phyloP scores from a whole-genome alignment of 257 asterid genomes.

The Marsdenia floribunda region DNA sequence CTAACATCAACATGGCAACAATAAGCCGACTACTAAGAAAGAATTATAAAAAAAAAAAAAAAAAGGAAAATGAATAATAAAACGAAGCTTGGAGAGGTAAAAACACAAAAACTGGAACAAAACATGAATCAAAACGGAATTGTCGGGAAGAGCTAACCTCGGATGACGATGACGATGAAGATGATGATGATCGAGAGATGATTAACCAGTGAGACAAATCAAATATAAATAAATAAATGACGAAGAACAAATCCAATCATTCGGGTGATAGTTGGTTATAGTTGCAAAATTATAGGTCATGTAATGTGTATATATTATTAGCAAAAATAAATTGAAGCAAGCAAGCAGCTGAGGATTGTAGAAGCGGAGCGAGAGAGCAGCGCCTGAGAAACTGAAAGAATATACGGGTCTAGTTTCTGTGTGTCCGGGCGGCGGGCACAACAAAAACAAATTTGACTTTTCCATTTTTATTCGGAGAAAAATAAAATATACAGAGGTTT shows the following conservation, averaged over 20 bases:
- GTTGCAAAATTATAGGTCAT: background rate
- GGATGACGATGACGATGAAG: conserved; percentile 3
- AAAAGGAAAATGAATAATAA: no score
- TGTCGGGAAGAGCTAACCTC: background rate
- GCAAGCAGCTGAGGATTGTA: background rate
- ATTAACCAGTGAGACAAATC: background rate
- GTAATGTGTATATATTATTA: background rate
- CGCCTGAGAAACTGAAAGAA: background rate
- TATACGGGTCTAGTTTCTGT: background rate
- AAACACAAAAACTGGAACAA: background rate
- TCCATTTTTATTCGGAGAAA: background rate
- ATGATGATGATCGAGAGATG: conserved; percentile 2
- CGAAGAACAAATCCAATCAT: conserved; percentile 1
- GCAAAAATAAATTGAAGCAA: background rate
- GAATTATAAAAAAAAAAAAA: background rate
- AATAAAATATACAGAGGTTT: no score
- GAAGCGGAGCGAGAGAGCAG: background rate
- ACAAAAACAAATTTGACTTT: background rate
- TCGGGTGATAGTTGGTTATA: background rate
- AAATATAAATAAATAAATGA: background rate
- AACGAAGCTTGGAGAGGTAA: background rate
- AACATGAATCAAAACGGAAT: background rate
- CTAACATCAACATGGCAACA: background rate
- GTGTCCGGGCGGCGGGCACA: background rate
- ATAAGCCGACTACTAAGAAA: background rate